A percentile compares a stretch with the other conserved stretches of the same genome.
phyloP scores from a whole-genome alignment of 805 yeast species.

The Suhomyces xylopsoci region DNA sequence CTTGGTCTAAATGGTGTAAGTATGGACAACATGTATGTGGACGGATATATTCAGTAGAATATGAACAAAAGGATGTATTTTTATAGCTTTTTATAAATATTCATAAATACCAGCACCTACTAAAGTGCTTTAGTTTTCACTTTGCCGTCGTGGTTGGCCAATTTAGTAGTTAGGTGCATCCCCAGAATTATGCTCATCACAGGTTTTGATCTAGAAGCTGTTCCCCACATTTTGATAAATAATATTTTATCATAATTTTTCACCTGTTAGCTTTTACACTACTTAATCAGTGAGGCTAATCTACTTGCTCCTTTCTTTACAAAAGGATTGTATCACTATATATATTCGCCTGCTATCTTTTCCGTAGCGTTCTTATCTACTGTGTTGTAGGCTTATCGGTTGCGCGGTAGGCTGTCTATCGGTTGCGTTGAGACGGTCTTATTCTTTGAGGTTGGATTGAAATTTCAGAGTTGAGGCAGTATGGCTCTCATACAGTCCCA shows the following conservation, averaged over 20 bases:
- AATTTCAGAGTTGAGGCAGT: background rate
- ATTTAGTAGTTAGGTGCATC: background rate
- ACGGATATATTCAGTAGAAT: slow-evolving; percentile 21
- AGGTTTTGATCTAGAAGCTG: no score
- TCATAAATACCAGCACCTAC: background rate
- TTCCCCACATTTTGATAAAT: background rate
- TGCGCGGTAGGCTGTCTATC: background rate
- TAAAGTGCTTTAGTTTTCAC: background rate
- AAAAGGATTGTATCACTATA: background rate
- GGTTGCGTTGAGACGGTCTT: no score
- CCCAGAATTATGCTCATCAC: background rate
- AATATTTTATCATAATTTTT: no score
- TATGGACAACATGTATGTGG: slow-evolving; percentile 14
- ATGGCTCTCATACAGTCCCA: background rate
- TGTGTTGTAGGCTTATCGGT: no score
- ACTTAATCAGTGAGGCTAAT: background rate
- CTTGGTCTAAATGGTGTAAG: slow-evolving; percentile 10
- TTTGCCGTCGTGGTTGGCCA: no score
- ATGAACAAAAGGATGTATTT: background rate
- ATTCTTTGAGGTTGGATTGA: no score
- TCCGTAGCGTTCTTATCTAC: no score
- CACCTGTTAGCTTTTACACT: background rate
- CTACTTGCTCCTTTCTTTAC: background rate
- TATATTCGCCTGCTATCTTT: no score
- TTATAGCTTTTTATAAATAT: background rate